Evolutionary conservation across 345 rosid species (phyloP).

Genomic region (Sisymbrium irio): DNA sequence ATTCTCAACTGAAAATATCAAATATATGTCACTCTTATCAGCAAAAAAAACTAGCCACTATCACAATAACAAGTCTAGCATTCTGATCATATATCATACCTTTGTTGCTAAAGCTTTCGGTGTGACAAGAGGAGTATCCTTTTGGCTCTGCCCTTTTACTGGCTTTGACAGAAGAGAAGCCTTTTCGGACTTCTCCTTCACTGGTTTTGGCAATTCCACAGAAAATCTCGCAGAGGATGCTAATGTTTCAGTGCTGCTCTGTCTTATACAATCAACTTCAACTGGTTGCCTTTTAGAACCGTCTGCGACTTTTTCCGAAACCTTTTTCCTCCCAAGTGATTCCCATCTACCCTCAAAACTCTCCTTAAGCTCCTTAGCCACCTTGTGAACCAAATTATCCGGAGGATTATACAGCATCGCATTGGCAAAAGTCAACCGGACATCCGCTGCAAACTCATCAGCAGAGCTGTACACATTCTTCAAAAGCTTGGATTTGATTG

Average conservation of each 20-base stretch:
- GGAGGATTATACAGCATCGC: constrained; percentile 85
- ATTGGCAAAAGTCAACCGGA: constrained; percentile 72
- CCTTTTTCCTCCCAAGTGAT: constrained; percentile 50
- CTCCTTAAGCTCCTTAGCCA: constrained; percentile 47
- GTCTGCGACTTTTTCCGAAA: constrained; percentile 25
- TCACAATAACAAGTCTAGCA: background rate
- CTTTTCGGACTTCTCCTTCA: constrained; percentile 28
- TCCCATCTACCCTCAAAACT: constrained; percentile 67
- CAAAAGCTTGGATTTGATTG: constrained; percentile 54
- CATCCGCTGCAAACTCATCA: constrained; percentile 80
- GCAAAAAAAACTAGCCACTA: background rate
- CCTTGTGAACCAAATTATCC: constrained; percentile 45
- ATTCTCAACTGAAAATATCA: constrained; percentile 25
- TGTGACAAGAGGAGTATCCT: background rate
- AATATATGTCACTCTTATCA: background rate
- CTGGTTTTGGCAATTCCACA: constrained; percentile 36
- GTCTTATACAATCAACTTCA: constrained; percentile 36
- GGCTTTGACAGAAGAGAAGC: constrained; percentile 26
- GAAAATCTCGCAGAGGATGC: constrained; percentile 22
- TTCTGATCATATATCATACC: constrained; percentile 20
- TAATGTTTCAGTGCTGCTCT: constrained; percentile 41
- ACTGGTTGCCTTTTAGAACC: background rate
- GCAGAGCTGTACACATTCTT: constrained; percentile 42
- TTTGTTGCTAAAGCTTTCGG: constrained; percentile 17
- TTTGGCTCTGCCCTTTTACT: constrained; percentile 19